These are phyloP conservation scores for Haberlea rhodopensis DNA, from an alignment of 257 asterid species.

Conservation along the genomic window DNA sequence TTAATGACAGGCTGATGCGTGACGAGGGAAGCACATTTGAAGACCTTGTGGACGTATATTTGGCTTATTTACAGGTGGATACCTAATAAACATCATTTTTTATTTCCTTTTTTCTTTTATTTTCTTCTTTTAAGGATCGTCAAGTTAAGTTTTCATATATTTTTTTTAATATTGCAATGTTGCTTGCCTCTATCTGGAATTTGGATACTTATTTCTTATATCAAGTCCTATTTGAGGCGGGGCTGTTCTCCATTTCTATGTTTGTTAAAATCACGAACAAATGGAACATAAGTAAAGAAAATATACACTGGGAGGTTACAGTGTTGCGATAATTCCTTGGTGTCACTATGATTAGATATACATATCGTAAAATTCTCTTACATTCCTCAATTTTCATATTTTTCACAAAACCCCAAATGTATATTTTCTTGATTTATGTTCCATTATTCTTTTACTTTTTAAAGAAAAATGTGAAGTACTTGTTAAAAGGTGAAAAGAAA, in stretches of 20 bases:
- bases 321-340: not conserved
- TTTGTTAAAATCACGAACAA: conserved; percentile 1
- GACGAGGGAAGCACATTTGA: conserved; percentile 57
- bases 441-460: conserved; percentile 1
- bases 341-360: conserved; percentile 13
- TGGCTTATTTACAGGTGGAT: conserved; percentile 86
- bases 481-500: not conserved
- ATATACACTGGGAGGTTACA: not conserved
- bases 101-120: not conserved
- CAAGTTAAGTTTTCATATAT: not conserved
- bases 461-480: conserved; percentile 4
- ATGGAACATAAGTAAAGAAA: not conserved
- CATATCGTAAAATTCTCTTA: not conserved
- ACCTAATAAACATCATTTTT: conserved; percentile 22
- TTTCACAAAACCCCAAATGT: not conserved
- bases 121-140: conserved; percentile 11
- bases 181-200: conserved; percentile 21
- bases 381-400: conserved; percentile 18
- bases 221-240: conserved; percentile 1
- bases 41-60: conserved; percentile 83
- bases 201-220: not conserved
- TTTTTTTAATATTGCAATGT: conserved; percentile 13
- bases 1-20: conserved; percentile 50
- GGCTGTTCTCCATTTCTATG: not conserved
- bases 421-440: not conserved